Evolutionary conservation across 1,284 basidiomycete species (phyloP).

Genomic region (Rhodotorula sp.): DNA sequence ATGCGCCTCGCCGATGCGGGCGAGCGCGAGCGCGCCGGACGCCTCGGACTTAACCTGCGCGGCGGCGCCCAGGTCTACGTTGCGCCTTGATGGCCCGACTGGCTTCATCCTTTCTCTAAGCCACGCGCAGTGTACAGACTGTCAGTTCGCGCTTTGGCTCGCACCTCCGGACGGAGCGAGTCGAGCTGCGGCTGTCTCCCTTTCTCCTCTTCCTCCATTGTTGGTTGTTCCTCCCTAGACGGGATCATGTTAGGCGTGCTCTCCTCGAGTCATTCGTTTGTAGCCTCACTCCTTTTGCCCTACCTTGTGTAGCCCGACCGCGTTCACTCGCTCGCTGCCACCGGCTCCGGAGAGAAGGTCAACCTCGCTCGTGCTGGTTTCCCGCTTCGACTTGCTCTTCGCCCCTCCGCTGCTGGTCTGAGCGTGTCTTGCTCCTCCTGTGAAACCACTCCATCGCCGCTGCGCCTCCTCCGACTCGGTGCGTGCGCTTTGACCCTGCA

Average conservation of each 20-base stretch:
- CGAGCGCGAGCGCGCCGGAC: neutral
- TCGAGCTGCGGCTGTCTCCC: no score
- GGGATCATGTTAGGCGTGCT: no score
- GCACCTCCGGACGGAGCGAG: neutral
- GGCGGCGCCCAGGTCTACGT: neutral
- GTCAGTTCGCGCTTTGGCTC: neutral
- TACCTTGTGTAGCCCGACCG: neutral
- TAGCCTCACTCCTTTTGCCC: neutral
- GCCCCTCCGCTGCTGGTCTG: neutral
- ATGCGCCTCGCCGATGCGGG: neutral
- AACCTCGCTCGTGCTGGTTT: neutral
- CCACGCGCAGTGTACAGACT: neutral
- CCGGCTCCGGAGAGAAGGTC: neutral
- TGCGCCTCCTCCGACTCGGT: neutral
- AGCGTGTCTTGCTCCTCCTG: neutral
- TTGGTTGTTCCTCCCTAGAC: neutral
- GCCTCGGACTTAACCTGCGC: conserved; percentile 4
- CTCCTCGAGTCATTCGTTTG: neutral
- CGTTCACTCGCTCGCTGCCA: neutral
- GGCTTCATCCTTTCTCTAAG: no score
- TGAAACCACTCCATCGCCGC: neutral
- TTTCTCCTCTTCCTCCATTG: no score
- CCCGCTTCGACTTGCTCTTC: neutral
- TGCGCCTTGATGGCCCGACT: neutral
- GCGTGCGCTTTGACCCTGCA: neutral